phyloP scores from a whole-genome alignment of 768 basidiomycete genomes.

The Calvatia gigantea region DNA sequence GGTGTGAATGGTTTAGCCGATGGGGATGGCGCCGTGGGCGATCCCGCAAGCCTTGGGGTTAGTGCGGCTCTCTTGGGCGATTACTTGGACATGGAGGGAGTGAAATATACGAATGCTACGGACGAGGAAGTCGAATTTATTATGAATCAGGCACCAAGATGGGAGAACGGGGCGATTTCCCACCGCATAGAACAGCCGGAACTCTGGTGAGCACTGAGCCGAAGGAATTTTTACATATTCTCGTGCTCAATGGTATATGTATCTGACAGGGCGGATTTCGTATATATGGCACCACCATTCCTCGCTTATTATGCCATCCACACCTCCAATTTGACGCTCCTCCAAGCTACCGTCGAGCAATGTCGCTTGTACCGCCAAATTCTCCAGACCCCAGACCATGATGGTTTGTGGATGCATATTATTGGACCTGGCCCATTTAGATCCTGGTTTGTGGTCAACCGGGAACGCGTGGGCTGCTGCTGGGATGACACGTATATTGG shows the following conservation, averaged over 20 bases:
- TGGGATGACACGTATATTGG: constrained; percentile 53
- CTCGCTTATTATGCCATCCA: constrained; percentile 45
- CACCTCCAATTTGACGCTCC: constrained; percentile 28
- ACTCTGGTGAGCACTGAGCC: constrained; percentile 37
- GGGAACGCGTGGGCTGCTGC: constrained; percentile 74
- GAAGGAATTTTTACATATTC: neutral
- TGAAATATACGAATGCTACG: constrained; percentile 30
- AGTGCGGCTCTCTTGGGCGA: constrained; percentile 41
- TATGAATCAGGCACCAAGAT: constrained; percentile 32
- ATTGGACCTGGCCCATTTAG: constrained; percentile 33
- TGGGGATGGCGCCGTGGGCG: constrained; percentile 40
- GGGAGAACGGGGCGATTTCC: constrained; percentile 42
- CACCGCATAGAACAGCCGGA: constrained; percentile 36
- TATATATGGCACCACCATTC: constrained; percentile 52
- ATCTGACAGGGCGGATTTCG: constrained; percentile 40
- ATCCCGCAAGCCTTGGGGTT: constrained; percentile 48
- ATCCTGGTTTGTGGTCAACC: constrained; percentile 44
- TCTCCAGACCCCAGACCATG: constrained; percentile 22
- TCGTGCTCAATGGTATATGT: neutral
- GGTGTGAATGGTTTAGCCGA: constrained; percentile 30
- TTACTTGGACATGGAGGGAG: constrained; percentile 15
- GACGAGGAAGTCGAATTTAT: constrained; percentile 29
- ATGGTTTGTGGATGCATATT: constrained; percentile 41
- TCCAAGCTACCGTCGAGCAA: constrained; percentile 35
- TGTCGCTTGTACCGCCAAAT: constrained; percentile 35